Conservation (phyloP, 768 basidiomycete genomes). For the Agaricus blazei region DNA sequence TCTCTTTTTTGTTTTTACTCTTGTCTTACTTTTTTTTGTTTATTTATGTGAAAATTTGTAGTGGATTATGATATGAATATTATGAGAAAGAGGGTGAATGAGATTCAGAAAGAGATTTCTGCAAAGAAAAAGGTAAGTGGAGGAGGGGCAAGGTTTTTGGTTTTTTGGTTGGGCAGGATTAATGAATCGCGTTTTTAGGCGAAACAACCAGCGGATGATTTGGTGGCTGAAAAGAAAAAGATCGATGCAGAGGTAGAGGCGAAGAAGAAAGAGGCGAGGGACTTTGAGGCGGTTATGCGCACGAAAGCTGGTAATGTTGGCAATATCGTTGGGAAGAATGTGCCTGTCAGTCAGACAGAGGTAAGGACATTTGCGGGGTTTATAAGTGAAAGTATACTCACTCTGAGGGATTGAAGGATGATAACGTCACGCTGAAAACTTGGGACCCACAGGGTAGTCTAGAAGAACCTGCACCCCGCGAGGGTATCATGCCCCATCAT, state of each 20-base stretch:
- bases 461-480: constrained; percentile 64
- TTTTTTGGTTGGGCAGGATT: not conserved
- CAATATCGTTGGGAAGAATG: constrained; percentile 86
- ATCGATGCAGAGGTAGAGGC: constrained; percentile 77
- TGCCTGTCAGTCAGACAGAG: constrained; percentile 85
- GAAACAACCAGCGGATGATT: constrained; percentile 86
- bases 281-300: constrained; percentile 74
- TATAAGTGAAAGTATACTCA: not conserved
- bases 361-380: constrained; percentile 33
- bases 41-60: constrained; percentile 24
- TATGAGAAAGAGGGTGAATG: constrained; percentile 79
- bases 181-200: constrained; percentile 43
- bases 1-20: not conserved
- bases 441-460: constrained; percentile 83
- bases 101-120: constrained; percentile 90
- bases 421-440: constrained; percentile 75
- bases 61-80: constrained; percentile 85
- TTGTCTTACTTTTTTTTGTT: not conserved
- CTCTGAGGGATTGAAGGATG: constrained; percentile 53
- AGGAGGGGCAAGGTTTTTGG: too few species aligned
- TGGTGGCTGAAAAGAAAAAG: constrained; percentile 78
- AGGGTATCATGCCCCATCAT: constrained; percentile 91
- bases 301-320: constrained; percentile 79
- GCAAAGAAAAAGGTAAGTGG: constrained; percentile 80
- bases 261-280: constrained; percentile 71